phyloP scores from a whole-genome alignment of 768 basidiomycete species.

The Suillus subluteus region DNA sequence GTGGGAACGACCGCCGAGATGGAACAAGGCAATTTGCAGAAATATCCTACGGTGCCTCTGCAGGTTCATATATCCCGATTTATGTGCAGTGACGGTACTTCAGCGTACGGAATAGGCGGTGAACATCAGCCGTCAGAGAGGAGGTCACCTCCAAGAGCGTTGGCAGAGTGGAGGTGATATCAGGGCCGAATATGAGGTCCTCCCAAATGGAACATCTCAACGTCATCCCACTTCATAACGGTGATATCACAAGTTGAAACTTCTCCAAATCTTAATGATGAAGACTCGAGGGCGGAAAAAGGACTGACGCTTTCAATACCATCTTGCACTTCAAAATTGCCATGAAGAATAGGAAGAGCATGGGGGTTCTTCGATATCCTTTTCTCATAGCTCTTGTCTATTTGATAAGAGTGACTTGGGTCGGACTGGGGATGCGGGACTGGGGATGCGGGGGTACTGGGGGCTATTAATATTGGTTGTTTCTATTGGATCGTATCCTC shows the following conservation, averaged over 20 bases:
- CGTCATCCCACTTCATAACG: not conserved
- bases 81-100: not conserved
- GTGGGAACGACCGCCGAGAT: not conserved
- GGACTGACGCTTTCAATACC: too few relatives aligned
- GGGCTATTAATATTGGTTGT: too few relatives aligned
- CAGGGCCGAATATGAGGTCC: not conserved
- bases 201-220: not conserved
- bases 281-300: too few relatives aligned
- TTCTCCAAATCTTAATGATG: not conserved
- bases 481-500: too few relatives aligned
- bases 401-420: too few relatives aligned
- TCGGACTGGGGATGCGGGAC: too few relatives aligned
- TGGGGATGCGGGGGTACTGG: too few relatives aligned
- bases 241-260: not conserved
- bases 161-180: not conserved
- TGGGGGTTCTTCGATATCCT: too few relatives aligned
- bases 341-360: too few relatives aligned
- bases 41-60: not conserved
- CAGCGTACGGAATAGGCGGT: not conserved
- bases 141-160: not conserved
- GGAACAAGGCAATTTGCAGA: not conserved
- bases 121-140: not conserved
- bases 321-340: too few relatives aligned
- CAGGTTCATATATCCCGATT: constrained; percentile 7
- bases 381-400: too few relatives aligned